Percentiles rank a stretch among this genome's conserved stretches.
phyloP scores from a whole-genome alignment of 164 flowering plant species.

The Liriodendron chinense region DNA sequence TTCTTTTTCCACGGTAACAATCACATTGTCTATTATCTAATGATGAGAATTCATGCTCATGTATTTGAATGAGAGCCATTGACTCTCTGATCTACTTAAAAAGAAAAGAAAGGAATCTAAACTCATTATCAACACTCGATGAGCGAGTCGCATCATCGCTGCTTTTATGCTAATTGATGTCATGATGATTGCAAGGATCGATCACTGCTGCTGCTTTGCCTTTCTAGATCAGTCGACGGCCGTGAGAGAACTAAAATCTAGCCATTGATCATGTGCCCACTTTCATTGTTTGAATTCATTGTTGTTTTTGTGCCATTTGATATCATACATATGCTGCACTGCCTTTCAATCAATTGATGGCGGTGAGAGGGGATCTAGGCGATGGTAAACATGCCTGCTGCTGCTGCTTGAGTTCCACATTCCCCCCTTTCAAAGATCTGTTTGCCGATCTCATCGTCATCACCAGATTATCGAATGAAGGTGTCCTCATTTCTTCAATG shows the following conservation, averaged over 20 bases:
- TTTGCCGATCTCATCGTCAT: conserved; percentile 20
- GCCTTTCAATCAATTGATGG: conserved; percentile 30
- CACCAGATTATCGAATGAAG: conserved; percentile 17
- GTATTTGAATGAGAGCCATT: too few relatives aligned
- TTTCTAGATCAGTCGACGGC: neutral
- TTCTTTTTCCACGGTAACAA: too few relatives aligned
- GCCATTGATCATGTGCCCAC: neutral
- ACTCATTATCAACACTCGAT: neutral
- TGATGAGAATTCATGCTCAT: too few relatives aligned
- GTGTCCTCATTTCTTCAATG: conserved; percentile 60
- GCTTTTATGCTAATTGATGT: neutral
- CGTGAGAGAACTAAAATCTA: neutral
- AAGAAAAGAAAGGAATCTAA: neutral
- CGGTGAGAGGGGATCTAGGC: conserved; percentile 58
- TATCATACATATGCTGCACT: neutral
- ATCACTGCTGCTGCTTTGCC: neutral
- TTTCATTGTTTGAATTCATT: neutral
- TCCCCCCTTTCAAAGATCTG: conserved; percentile 23
- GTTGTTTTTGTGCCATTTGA: neutral
- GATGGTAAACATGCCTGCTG: conserved; percentile 10
- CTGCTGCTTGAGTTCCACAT: conserved; percentile 31
- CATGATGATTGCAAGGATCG: neutral
- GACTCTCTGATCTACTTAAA: too few relatives aligned
- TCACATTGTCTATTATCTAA: too few relatives aligned
- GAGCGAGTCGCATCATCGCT: neutral